These are phyloP conservation scores for Boletus speciosus DNA, from an alignment of 768 basidiomycete species.

Conservation along the genomic window DNA sequence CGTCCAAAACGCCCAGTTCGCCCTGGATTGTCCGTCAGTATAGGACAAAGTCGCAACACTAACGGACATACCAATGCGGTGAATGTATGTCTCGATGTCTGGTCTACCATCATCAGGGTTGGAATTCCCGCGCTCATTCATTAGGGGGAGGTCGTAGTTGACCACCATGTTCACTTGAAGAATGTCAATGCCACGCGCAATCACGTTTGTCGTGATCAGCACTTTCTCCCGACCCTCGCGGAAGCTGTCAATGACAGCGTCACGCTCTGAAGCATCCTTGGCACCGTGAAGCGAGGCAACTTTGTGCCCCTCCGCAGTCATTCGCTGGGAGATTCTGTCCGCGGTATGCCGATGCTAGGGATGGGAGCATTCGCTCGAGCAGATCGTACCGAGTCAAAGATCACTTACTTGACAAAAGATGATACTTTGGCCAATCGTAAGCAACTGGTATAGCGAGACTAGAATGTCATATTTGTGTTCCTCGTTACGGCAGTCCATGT, in stretches of 20 bases:
- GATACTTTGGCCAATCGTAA: constrained; percentile 97
- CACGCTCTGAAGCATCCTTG: constrained; percentile 87
- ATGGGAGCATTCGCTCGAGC: not conserved
- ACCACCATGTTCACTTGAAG: constrained; percentile 99
- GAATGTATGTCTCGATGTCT: constrained; percentile 96
- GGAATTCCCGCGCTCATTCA: constrained; percentile 60
- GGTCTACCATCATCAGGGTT: constrained; percentile 54
- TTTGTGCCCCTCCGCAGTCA: constrained; percentile 92
- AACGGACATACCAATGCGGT: constrained; percentile 78
- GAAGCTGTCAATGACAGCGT: constrained; percentile 91
- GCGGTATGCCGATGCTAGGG: constrained; percentile 83
- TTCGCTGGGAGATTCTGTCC: constrained; percentile 85
- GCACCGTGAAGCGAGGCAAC: constrained; percentile 95
- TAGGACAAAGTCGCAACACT: not conserved
- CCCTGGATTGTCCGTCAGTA: constrained; percentile 45
- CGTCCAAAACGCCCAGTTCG: constrained; percentile 98
- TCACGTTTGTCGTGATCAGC: constrained; percentile 97
- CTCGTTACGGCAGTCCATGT: constrained; percentile 92
- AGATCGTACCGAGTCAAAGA: not conserved
- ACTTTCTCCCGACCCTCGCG: constrained; percentile 96
- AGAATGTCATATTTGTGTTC: constrained; percentile 95
- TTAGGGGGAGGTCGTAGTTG: constrained; percentile 92
- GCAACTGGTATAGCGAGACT: constrained; percentile 80
- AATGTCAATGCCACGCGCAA: constrained; percentile 97
- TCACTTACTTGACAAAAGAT: constrained; percentile 88